Evolutionary conservation across 768 basidiomycete species (phyloP), one percentile per base, ranked within the genome.

Genomic region (Calocybe indica): DNA sequence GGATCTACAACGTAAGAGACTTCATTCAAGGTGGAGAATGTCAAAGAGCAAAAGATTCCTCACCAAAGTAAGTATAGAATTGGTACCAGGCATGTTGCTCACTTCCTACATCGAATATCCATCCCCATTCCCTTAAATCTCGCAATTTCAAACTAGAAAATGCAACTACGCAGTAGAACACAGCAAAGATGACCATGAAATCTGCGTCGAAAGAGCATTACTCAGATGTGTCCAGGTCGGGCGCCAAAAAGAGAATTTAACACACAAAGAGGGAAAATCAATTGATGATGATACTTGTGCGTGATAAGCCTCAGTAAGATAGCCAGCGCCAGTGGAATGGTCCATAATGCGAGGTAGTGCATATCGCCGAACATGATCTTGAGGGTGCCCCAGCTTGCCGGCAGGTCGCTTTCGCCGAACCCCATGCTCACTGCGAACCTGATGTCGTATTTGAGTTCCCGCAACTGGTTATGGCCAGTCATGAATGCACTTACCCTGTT

Each of bases 211-310:
- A 22, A 22, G 22, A 22, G 22, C 22, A 22, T 22, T 22, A 22
- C 22, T 22, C 22, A 22, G 5, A 33, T n/a, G 7, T 5, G 42
- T 30, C 15, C 2, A 22, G 4, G 1, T 4, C 22, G 22, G 22
- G 22, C 22, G 22, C 4, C 2, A 22, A 22, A 22, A 22, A 31
- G 40, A 41, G 13, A 32, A 40, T 9, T 46, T 33, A 45, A 70
- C 88, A 57, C 48, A 90, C 89, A 92, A 31, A 81, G 66, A 2
- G 96, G 95, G 62, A 98, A 94, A 58, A 98, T 76, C 13, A 97
- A 75, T 53, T 97, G 93, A 65, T 97, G 92, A 36, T 85, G 79
- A 66, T 71, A 90, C 50, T 74, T 77, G 45, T 81, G 74, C 2
- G 92, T 97, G 63, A 96, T 85, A 4, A 90, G 46, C 43, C 94